phyloP scores from a whole-genome alignment of 1,139 yeast species.

The Yamadazyma trypodendri region DNA sequence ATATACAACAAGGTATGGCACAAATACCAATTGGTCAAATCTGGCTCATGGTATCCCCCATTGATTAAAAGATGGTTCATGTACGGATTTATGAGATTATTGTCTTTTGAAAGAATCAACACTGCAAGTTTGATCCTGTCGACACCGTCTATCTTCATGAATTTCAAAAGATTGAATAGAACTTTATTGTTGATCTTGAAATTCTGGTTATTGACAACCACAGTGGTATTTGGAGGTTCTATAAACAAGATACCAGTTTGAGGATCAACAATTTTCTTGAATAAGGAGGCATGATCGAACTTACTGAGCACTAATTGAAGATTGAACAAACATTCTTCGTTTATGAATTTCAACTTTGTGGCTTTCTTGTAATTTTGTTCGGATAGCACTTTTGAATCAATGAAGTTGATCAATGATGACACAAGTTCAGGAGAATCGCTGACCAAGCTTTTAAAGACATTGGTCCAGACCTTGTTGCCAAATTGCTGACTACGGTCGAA shows the following conservation, averaged over 20 bases:
- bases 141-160: slow-evolving; percentile 73
- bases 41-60: slow-evolving; percentile 67
- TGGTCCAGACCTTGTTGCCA: slow-evolving; percentile 15
- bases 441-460: slow-evolving; percentile 44
- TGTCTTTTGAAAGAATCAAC: slow-evolving; percentile 50
- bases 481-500: slow-evolving; percentile 16
- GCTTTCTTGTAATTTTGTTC: slow-evolving; percentile 66
- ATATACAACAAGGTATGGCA: slow-evolving; percentile 66
- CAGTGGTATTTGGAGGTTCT: slow-evolving; percentile 23
- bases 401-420: slow-evolving; percentile 40
- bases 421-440: slow-evolving; percentile 52
- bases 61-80: slow-evolving; percentile 53
- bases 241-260: slow-evolving; percentile 60
- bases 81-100: slow-evolving; percentile 77
- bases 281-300: slow-evolving; percentile 23
- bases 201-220: slow-evolving; percentile 43
- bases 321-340: slow-evolving; percentile 70
- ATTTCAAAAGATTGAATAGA: slow-evolving; percentile 58
- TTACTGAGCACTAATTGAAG: slow-evolving; percentile 52
- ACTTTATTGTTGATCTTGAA: slow-evolving; percentile 68
- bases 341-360: slow-evolving; percentile 73
- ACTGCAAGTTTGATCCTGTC: slow-evolving; percentile 57
- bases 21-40: slow-evolving; percentile 77
- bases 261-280: slow-evolving; percentile 55
- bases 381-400: slow-evolving; percentile 50